Base-by-base conservation (phyloP, 2,329 filamentous ascomycete genomes). In the Chrysoporthe puriensis region DNA sequence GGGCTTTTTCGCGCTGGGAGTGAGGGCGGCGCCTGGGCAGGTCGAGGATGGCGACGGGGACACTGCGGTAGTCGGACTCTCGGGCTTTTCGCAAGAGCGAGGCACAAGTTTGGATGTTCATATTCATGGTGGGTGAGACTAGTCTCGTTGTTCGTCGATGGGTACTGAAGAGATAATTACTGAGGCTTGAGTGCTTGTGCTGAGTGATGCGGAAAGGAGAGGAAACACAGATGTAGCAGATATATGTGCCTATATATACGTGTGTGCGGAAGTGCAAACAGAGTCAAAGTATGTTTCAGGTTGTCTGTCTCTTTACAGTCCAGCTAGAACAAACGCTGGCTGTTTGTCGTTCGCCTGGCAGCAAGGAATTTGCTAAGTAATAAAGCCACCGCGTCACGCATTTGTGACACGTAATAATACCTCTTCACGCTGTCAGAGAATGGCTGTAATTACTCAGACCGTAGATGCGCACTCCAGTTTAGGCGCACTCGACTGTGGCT, bases 21-120 rank as follows among this genome's bases (percentile, higher is more conserved):
- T 46, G 62, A 32, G 62, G 62, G 40, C 62, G 48, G 18, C 62
- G 13, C 8, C 40, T 36, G 46, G 62, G 62, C 8, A 63, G 34
- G 36, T 8, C 9, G 62, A 63, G 34, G 36, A 63, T 6, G 36
- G 18, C 40, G n/a, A 34, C 11, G 1, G 62, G 62, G 18, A 56
- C 18, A 1, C 14, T 9, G 3, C 14, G 13, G 34, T 63, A 57
- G 34, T 26, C 14, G 48, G 0, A 9, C 13, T 63, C 48, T 2
- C 56, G 62, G 50, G 48, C 21, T 1, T 9, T 4, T 34, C 21
- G 50, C 2, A 63, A n/a, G 11, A 63, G 62, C 7, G 36, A 4
- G 21, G 50, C 62, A 9, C 32, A 54, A 43, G 43, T 4, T 6
- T 32, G 48, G 32, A 14, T 5, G 46, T 63, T 16, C 46, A 52